Conservation (phyloP, 257 asterid species). For the Striga asiatica region DNA sequence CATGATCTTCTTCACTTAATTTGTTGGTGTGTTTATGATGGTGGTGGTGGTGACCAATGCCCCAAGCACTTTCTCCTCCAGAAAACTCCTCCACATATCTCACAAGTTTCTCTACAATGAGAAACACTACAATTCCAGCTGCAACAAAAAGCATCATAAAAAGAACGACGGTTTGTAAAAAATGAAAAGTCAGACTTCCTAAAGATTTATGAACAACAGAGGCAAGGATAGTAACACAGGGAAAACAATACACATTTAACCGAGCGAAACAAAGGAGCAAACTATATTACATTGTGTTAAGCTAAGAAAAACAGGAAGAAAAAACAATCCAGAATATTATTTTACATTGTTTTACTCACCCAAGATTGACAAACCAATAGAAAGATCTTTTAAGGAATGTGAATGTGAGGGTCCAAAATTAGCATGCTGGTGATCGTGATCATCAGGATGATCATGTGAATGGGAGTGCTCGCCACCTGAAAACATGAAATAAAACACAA, state of each 20-base stretch:
- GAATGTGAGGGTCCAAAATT: slow-evolving; percentile 65
- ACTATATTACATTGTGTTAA: background rate
- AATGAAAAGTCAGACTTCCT: background rate
- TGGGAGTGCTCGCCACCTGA: slow-evolving; percentile 86
- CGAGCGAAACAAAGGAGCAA: background rate
- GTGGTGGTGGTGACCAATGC: slow-evolving; percentile 71
- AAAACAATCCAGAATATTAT: no score
- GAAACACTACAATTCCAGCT: slow-evolving; percentile 89
- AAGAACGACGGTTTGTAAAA: slow-evolving; percentile 13
- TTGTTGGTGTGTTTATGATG: slow-evolving; percentile 43
- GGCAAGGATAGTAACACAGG: background rate
- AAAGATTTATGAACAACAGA: background rate
- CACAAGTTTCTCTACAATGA: slow-evolving; percentile 86
- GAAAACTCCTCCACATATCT: slow-evolving; percentile 80
- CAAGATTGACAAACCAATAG: slow-evolving; percentile 74
- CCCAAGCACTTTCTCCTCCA: slow-evolving; percentile 43
- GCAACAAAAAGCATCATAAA: slow-evolving; percentile 28
- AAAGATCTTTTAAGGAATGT: slow-evolving; percentile 83
- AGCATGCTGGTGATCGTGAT: slow-evolving; percentile 39
- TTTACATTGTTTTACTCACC: no score
- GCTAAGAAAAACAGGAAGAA: no score
- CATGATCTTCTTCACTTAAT: slow-evolving; percentile 37
- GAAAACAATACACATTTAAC: background rate
- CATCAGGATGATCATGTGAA: slow-evolving; percentile 58
- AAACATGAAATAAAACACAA: slow-evolving; percentile 14